phyloP scores from a whole-genome alignment of 2,329 filamentous ascomycete genomes.

The Calycina herbarum region DNA sequence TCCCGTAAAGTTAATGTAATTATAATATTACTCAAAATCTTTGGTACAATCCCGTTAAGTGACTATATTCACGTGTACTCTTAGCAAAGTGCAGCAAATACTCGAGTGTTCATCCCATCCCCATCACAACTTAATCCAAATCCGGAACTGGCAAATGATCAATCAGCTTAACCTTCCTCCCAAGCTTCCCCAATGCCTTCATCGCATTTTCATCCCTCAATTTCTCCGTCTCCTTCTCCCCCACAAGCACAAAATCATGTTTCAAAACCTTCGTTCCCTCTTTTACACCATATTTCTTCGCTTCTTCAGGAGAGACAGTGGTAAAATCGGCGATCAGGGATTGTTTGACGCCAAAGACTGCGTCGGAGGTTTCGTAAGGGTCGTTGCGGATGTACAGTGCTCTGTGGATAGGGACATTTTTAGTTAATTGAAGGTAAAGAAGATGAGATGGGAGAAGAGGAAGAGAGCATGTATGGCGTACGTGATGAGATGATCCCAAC shows the following conservation, averaged over 20 bases:
- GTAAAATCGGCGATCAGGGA: constrained; percentile 69
- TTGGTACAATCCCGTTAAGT: too few relatives aligned
- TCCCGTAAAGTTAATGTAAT: too few relatives aligned
- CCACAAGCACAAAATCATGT: constrained; percentile 78
- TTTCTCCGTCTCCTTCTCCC: constrained; percentile 65
- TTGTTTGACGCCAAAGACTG: constrained; percentile 84
- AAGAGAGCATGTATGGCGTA: constrained; percentile 46
- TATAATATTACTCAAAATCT: too few relatives aligned
- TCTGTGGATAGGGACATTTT: constrained; percentile 41
- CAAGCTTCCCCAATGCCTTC: constrained; percentile 56
- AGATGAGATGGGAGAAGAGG: neutral
- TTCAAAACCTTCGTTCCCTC: constrained; percentile 63
- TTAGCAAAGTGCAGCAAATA: too few relatives aligned
- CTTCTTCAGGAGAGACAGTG: constrained; percentile 51
- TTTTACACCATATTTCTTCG: constrained; percentile 61
- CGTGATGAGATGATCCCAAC: constrained; percentile 82
- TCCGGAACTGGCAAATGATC: constrained; percentile 77
- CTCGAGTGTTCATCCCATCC: neutral
- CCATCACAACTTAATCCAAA: constrained; percentile 42
- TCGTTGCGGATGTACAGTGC: constrained; percentile 77
- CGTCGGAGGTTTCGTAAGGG: constrained; percentile 79
- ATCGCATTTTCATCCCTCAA: constrained; percentile 67
- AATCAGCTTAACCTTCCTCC: constrained; percentile 65
- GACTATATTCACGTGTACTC: too few relatives aligned
- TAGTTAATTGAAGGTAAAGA: neutral